Evolutionary conservation across 768 basidiomycete species (phyloP).

Genomic region (Mrakia hoshinonis): DNA sequence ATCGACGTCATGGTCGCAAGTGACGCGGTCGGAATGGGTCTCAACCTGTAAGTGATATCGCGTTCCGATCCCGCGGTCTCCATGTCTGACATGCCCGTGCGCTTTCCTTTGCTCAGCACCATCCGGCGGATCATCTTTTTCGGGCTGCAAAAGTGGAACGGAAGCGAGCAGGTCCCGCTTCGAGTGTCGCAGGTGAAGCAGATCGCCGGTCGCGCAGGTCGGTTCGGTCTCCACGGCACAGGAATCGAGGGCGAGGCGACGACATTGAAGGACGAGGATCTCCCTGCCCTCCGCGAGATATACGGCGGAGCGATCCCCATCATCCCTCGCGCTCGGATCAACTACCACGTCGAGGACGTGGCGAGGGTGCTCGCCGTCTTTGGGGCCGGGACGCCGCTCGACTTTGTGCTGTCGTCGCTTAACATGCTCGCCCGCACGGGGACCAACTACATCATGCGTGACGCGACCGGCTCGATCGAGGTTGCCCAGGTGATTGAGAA

Average conservation of each 20-base stretch:
- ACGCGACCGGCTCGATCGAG: constrained; percentile 31
- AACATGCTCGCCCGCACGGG: constrained; percentile 36
- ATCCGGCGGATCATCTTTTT: constrained; percentile 81
- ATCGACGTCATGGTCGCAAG: constrained; percentile 86
- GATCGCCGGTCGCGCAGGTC: constrained; percentile 87
- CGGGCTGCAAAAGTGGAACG: constrained; percentile 58
- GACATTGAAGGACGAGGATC: constrained; percentile 56
- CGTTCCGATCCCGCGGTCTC: not conserved
- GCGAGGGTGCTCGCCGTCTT: constrained; percentile 38
- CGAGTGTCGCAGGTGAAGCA: constrained; percentile 78
- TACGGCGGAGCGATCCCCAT: constrained; percentile 50
- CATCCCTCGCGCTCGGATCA: constrained; percentile 51
- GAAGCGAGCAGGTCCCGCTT: constrained; percentile 46
- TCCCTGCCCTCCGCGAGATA: constrained; percentile 53
- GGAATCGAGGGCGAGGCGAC: constrained; percentile 56
- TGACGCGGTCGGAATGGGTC: constrained; percentile 94
- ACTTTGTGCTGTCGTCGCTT: constrained; percentile 39
- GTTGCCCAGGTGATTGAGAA: constrained; percentile 38
- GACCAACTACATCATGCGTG: constrained; percentile 34
- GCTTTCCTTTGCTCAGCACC: constrained; percentile 50
- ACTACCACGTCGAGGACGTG: constrained; percentile 34
- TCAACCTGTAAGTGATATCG: constrained; percentile 63
- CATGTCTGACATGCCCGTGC: not conserved
- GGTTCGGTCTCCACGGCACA: constrained; percentile 62
- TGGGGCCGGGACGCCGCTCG: constrained; percentile 38